Evolutionary conservation across 192 early-diverging fungal genomes (phyloP).

Genomic region (Backusella sp.): DNA sequence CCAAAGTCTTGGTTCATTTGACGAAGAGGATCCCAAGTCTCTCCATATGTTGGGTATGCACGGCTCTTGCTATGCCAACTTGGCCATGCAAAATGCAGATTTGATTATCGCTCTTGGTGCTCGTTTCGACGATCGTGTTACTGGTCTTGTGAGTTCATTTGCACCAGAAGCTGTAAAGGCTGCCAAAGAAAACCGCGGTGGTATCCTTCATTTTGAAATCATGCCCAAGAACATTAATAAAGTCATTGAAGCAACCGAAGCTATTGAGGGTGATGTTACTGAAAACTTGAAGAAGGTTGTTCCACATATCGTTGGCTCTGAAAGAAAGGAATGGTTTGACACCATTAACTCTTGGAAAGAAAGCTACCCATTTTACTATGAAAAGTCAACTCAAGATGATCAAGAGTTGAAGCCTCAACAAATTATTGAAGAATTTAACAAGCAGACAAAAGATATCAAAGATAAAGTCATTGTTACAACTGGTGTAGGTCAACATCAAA

Average conservation of each 20-base stretch:
- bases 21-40: conserved; percentile 85
- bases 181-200: conserved; percentile 82
- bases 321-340: conserved; percentile 84
- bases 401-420: conserved; percentile 88
- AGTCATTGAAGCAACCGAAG: conserved; percentile 85
- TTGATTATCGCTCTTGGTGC: conserved; percentile 94
- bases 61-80: conserved; percentile 94
- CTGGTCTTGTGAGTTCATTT: conserved; percentile 82
- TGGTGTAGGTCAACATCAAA: conserved; percentile 99
- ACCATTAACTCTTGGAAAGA: conserved; percentile 84
- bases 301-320: conserved; percentile 68
- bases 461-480: conserved; percentile 94
- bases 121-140: conserved; percentile 98
- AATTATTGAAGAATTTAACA: conserved; percentile 89
- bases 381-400: conserved; percentile 57
- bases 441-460: conserved; percentile 79
- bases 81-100: conserved; percentile 97
- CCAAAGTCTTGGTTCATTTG: conserved; percentile 89
- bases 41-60: conserved; percentile 99
- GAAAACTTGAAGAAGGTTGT: conserved; percentile 81
- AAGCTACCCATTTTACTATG: conserved; percentile 88
- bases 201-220: conserved; percentile 99
- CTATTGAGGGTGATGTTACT: conserved; percentile 94
- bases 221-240: conserved; percentile 99
- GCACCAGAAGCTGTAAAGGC: conserved; percentile 92